Percentiles rank a stretch among this genome's conserved stretches.
These are phyloP conservation scores for Clitopilus hobsonii DNA, from an alignment of 768 basidiomycete species.

Conservation along the genomic window DNA sequence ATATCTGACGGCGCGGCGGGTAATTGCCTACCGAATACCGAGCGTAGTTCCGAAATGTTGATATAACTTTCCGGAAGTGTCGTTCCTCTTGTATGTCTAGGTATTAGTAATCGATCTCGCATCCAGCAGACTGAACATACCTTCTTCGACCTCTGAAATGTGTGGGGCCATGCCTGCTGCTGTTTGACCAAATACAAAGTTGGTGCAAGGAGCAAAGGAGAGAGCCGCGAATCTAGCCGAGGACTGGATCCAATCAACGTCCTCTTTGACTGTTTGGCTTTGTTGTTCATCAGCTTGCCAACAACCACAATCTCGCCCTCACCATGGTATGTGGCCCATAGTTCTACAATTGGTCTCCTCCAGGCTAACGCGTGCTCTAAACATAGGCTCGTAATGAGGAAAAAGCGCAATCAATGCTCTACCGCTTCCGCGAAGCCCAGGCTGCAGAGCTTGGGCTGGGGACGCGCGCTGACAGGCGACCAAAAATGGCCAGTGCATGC, in stretches of 20 bases:
- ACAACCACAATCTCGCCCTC: neutral
- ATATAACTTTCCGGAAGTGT: conserved; percentile 73
- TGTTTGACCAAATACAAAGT: no score
- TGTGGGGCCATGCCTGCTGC: conserved; percentile 15
- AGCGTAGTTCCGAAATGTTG: conserved; percentile 72
- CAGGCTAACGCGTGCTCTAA: neutral
- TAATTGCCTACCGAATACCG: conserved; percentile 57
- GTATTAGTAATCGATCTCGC: neutral
- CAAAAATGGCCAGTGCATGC: conserved; percentile 87
- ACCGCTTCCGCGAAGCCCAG: conserved; percentile 95
- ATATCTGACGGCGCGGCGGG: neutral
- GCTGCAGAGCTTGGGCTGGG: conserved; percentile 93
- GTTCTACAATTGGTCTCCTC: no score
- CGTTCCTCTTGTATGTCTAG: conserved; percentile 44
- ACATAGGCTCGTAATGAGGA: conserved; percentile 93
- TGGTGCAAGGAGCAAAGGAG: neutral
- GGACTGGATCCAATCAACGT: conserved; percentile 1
- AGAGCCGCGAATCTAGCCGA: neutral
- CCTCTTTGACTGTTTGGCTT: conserved; percentile 9
- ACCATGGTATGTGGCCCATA: conserved; percentile 9
- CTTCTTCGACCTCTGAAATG: conserved; percentile 30
- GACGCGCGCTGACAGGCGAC: conserved; percentile 78
- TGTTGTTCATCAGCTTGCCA: conserved; percentile 15
- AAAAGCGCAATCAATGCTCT: conserved; percentile 79
- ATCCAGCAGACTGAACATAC: conserved; percentile 12